Percentiles rank a stretch among this genome's conserved stretches.
These are phyloP conservation scores for Haplosporangium gracile DNA, from an alignment of 192 early-diverging fungal species.

Conservation along the genomic window DNA sequence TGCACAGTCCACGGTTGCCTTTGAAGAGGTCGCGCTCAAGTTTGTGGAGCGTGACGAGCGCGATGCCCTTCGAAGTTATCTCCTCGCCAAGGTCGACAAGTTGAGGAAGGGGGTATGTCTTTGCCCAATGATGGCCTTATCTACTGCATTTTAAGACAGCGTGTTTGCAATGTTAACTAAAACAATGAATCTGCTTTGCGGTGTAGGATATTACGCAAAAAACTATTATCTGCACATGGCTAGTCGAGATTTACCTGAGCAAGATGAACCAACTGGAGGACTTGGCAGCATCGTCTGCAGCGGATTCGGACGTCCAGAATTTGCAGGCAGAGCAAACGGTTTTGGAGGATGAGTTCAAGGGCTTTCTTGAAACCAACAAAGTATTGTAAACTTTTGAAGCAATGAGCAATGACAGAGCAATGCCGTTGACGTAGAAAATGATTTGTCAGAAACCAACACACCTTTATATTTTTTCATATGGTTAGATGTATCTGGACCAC, in stretches of 20 bases:
- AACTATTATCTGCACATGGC: conserved; percentile 87
- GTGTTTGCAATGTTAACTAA: neutral
- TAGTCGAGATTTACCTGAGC: conserved; percentile 89
- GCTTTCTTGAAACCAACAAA: conserved; percentile 80
- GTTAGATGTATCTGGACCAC: conserved; percentile 67
- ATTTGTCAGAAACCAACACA: neutral
- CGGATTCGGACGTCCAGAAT: conserved; percentile 58
- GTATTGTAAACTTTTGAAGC: conserved; percentile 25
- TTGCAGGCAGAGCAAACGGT: conserved; percentile 70
- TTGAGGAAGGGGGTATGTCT: conserved; percentile 70
- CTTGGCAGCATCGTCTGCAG: conserved; percentile 56
- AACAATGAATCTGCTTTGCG: neutral
- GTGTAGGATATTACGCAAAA: conserved; percentile 83
- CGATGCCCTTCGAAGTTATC: conserved; percentile 82
- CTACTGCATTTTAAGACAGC: conserved; percentile 14
- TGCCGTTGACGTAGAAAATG: neutral
- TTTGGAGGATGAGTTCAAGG: conserved; percentile 77
- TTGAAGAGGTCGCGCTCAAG: conserved; percentile 93
- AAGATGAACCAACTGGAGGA: conserved; percentile 79
- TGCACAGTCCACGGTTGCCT: conserved; percentile 83
- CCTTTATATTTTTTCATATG: neutral
- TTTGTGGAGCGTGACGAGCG: conserved; percentile 83
- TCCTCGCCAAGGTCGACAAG: conserved; percentile 80
- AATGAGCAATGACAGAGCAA: neutral
- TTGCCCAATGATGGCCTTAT: neutral